Percentiles rank a stretch among this genome's conserved stretches.
These are phyloP conservation scores for Xylariaceae sp. DNA, from an alignment of 2,329 filamentous ascomycete genomes.

Conservation along the genomic window DNA sequence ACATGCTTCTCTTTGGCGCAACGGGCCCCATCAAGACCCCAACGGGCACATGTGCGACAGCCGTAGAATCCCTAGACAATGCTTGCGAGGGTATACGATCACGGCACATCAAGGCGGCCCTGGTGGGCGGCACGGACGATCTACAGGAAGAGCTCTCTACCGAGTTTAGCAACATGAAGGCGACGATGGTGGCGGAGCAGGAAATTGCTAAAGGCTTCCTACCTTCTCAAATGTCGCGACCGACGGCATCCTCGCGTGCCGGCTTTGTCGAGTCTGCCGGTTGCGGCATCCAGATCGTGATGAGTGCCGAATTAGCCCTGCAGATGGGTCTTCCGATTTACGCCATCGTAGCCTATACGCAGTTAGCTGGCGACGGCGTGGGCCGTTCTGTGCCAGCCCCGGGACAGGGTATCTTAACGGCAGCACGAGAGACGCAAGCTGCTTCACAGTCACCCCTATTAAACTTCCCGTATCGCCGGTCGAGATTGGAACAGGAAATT, in stretches of 20 bases:
- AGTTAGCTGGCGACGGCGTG: slow-evolving; percentile 98
- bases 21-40: slow-evolving; percentile 98
- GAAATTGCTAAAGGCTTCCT: slow-evolving; percentile 95
- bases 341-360: slow-evolving; percentile 88
- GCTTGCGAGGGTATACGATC: slow-evolving; percentile 98
- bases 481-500: slow-evolving; percentile 91
- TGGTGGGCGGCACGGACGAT: slow-evolving; percentile 98
- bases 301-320: slow-evolving; percentile 92
- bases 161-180: slow-evolving; percentile 99
- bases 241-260: slow-evolving; percentile 92
- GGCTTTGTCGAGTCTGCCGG: slow-evolving; percentile 99
- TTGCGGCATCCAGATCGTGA: slow-evolving; percentile 96
- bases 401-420: slow-evolving; percentile 94
- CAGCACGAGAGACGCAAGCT: slow-evolving; percentile 85
- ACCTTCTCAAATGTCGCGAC: slow-evolving; percentile 95
- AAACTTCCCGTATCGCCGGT: slow-evolving; percentile 95
- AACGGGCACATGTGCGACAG: slow-evolving; percentile 94
- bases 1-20: slow-evolving; percentile 96
- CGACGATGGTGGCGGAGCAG: slow-evolving; percentile 95
- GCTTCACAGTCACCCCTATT: slow-evolving; percentile 94
- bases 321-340: slow-evolving; percentile 99
- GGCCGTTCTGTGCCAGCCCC: slow-evolving; percentile 95
- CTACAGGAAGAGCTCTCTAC: slow-evolving; percentile 99
- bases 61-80: slow-evolving; percentile 95
- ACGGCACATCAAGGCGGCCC: slow-evolving; percentile 94